A percentile compares a stretch with the other conserved stretches of the same genome.
phyloP scores from a whole-genome alignment of 352 stramenopile species.

The Phytophthora nicotianae region DNA sequence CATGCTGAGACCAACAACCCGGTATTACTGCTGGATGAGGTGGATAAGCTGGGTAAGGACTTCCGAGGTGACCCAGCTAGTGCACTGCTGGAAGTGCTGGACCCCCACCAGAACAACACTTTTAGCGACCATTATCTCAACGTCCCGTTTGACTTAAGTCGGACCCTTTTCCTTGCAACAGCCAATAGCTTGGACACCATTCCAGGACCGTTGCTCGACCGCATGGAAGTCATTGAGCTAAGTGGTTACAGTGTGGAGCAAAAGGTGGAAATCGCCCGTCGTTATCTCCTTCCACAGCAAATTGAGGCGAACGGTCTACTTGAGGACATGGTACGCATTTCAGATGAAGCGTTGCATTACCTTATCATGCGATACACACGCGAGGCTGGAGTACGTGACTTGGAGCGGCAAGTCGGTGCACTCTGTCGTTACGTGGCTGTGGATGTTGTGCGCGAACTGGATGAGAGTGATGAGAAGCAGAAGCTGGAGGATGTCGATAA shows the following conservation, averaged over 20 bases:
- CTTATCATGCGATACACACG: slow-evolving; percentile 87
- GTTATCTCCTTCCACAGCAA: slow-evolving; percentile 82
- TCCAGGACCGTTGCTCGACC: slow-evolving; percentile 72
- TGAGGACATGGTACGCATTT: slow-evolving; percentile 47
- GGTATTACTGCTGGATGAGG: slow-evolving; percentile 87
- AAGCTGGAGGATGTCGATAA: slow-evolving; percentile 9
- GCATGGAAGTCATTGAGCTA: slow-evolving; percentile 88
- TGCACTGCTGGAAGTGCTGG: slow-evolving; percentile 85
- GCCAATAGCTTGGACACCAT: slow-evolving; percentile 86
- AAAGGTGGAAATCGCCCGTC: slow-evolving; percentile 81
- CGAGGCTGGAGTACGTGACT: slow-evolving; percentile 85
- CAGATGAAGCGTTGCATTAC: slow-evolving; percentile 64
- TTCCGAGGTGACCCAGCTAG: slow-evolving; percentile 69
- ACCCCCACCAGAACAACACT: slow-evolving; percentile 87
- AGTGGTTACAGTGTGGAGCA: slow-evolving; percentile 84
- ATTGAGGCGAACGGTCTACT: slow-evolving; percentile 76
- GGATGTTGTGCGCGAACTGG: slow-evolving; percentile 64
- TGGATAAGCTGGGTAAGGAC: slow-evolving; percentile 84
- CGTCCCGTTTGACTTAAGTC: slow-evolving; percentile 88
- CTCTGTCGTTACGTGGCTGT: slow-evolving; percentile 81
- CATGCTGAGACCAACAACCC: slow-evolving; percentile 80
- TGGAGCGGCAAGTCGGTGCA: slow-evolving; percentile 79
- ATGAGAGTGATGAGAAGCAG: slow-evolving; percentile 29
- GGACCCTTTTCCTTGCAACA: slow-evolving; percentile 85
- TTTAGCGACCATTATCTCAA: slow-evolving; percentile 90